Conservation (phyloP, 768 basidiomycete genomes). For the Naematelia encephala region DNA sequence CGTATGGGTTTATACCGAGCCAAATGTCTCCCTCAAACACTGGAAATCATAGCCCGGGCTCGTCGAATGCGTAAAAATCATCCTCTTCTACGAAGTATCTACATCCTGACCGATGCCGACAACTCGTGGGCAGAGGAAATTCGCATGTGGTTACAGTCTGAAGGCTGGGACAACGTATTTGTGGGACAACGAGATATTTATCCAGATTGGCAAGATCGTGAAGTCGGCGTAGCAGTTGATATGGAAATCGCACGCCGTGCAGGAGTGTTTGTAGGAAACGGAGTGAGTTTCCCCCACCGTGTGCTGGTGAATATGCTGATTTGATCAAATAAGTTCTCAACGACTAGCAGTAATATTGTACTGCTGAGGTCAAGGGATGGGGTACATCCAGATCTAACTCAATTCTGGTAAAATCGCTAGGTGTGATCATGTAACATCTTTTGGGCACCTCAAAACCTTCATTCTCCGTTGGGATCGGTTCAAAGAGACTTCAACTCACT, state of each 20-base stretch:
- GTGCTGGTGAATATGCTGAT: neutral
- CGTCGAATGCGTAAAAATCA: constrained; percentile 48
- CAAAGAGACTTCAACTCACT: too few relatives aligned
- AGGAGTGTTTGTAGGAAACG: constrained; percentile 50
- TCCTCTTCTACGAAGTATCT: constrained; percentile 40
- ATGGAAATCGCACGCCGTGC: constrained; percentile 47
- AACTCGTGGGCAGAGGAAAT: constrained; percentile 38
- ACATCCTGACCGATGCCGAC: constrained; percentile 46
- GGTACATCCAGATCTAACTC: constrained; percentile 47
- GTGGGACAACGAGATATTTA: constrained; percentile 38
- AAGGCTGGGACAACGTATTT: constrained; percentile 47
- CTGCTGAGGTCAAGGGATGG: constrained; percentile 46
- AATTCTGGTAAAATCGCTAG: constrained; percentile 45
- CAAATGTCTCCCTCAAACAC: constrained; percentile 42
- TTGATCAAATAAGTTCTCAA: constrained; percentile 39
- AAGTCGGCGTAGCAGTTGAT: constrained; percentile 46
- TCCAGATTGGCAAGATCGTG: constrained; percentile 34
- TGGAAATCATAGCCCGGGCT: constrained; percentile 48
- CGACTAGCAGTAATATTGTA: constrained; percentile 45
- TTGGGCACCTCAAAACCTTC: neutral
- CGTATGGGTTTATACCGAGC: constrained; percentile 45
- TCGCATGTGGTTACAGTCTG: constrained; percentile 41
- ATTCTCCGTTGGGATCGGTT: too few relatives aligned
- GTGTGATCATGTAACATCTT: neutral
- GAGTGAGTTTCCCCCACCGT: constrained; percentile 32